Percentiles rank a stretch among this genome's conserved stretches.
phyloP scores from a whole-genome alignment of 1,284 basidiomycete species.

The Irpex lacteus region DNA sequence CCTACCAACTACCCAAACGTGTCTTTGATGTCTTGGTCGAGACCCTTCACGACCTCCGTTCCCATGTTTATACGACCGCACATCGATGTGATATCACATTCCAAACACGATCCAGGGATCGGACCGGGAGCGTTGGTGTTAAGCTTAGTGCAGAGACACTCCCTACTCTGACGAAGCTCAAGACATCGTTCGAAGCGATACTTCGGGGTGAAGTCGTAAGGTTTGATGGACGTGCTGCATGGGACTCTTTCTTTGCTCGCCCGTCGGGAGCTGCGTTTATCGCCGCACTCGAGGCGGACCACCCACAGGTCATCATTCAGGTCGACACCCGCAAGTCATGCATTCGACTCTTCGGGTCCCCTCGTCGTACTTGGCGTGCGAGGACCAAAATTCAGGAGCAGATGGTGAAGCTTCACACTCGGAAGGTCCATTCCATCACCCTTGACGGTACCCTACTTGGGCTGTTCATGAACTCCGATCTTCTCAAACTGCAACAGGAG shows the following conservation, averaged over 20 bases:
- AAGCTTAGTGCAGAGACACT: slow-evolving; percentile 45
- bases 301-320: slow-evolving; percentile 41
- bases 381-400: slow-evolving; percentile 44
- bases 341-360: slow-evolving; percentile 52
- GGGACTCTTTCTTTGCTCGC: slow-evolving; percentile 59
- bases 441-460: slow-evolving; percentile 44
- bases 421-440: slow-evolving; percentile 39
- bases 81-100: slow-evolving; percentile 24
- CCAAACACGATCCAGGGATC: slow-evolving; percentile 9
- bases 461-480: slow-evolving; percentile 41
- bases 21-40: slow-evolving; percentile 31
- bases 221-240: slow-evolving; percentile 47
- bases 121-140: slow-evolving; percentile 29
- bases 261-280: slow-evolving; percentile 43
- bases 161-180: slow-evolving; percentile 48
- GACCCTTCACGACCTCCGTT: slow-evolving; percentile 24
- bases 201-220: slow-evolving; percentile 55
- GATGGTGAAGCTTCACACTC: slow-evolving; percentile 38
- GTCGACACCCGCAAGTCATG: slow-evolving; percentile 37
- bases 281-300: slow-evolving; percentile 33
- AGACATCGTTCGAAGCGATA: slow-evolving; percentile 56
- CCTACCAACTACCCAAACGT: slow-evolving; percentile 36
- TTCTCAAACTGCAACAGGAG: slow-evolving; percentile 34
- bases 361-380: slow-evolving; percentile 35
- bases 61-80: slow-evolving; percentile 15